A percentile compares a stretch with the other conserved stretches of the same genome.
Conservation (phyloP, 192 early-diverging fungal species). For the Spizellomyces sp. region DNA sequence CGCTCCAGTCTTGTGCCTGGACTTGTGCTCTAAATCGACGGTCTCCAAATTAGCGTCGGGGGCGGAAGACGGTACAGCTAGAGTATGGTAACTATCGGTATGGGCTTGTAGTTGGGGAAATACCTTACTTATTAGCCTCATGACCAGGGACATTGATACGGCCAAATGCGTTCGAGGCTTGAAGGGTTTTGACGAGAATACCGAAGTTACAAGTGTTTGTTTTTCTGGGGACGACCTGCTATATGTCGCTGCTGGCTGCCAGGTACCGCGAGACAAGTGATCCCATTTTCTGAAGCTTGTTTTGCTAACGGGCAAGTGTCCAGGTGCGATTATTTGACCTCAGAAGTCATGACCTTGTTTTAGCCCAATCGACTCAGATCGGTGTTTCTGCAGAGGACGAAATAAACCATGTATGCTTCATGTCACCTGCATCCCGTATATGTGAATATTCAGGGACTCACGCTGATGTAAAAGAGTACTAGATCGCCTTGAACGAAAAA, state of each 20-base stretch:
- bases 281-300: background rate
- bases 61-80: conserved; percentile 16
- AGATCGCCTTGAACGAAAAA: conserved; percentile 20
- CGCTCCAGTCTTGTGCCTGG: conserved; percentile 11
- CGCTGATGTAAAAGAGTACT: background rate
- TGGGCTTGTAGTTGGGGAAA: background rate
- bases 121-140: background rate
- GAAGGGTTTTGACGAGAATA: background rate
- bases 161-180: conserved; percentile 1
- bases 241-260: conserved; percentile 5
- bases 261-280: background rate
- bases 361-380: background rate
- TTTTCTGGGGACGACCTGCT: conserved; percentile 5
- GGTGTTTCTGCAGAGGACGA: conserved; percentile 18
- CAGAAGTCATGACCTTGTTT: background rate
- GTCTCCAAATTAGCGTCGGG: conserved; percentile 12
- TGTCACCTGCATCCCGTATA: background rate
- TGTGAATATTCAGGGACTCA: background rate
- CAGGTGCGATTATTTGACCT: conserved; percentile 17
- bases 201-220: background rate
- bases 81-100: conserved; percentile 12
- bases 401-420: conserved; percentile 16
- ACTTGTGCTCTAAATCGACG: background rate
- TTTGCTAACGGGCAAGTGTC: background rate
- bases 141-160: background rate